Base-by-base conservation (phyloP, 2,329 filamentous ascomycete species). In the Herpotrichia juniperi region DNA sequence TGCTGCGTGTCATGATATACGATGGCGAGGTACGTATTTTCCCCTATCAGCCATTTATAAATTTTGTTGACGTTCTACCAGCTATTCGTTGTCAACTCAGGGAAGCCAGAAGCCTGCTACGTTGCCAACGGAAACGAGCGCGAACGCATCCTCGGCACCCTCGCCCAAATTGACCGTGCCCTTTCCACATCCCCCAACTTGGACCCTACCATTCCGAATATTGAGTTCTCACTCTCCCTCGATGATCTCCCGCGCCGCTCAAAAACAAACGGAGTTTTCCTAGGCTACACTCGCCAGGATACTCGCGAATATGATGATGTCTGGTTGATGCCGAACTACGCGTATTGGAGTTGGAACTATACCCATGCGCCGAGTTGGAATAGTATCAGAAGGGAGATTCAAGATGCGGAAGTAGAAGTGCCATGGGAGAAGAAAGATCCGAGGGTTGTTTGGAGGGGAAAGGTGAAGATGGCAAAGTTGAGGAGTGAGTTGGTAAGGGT, bases 311-410 rank as follows among this genome's bases (percentile, higher is more conserved):
- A 71, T 42, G 53, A 65, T 34, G 62, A 71, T 42, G 63, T 69
- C 34, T 71, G 68, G 68, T 61, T 71, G 57, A 69, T 71, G 63
- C 68, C 68, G 21, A 69, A 71, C 54, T 71, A 69, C 45, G 67
- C 66, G 10, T 71, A 69, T 53, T 71, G 68, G 68, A 64, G 62
- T 24, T 71, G 68, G 68, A 71, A 69, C 55, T 69, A 69, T 35
- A 71, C 68, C 1, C 66, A 69, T 47, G 68, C 67, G 9, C 68
- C 68, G 2, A 69, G 66, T 35, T 71, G 67, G 67, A 69, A 71
- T 46, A 69, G 66, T 52, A 69, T 71, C 30, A 52, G 66, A 17
- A 51, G 59, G 17, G 66, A 69, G 28, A 69, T 71, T 37, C 49
- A 54, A 16, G 50, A 59, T 25, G 58, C 56, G 8, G 68, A 71